A percentile compares a stretch with the other conserved stretches of the same genome.
phyloP scores from a whole-genome alignment of 2,329 filamentous ascomycete species.

The Ceratocystis cacaofunesta region DNA sequence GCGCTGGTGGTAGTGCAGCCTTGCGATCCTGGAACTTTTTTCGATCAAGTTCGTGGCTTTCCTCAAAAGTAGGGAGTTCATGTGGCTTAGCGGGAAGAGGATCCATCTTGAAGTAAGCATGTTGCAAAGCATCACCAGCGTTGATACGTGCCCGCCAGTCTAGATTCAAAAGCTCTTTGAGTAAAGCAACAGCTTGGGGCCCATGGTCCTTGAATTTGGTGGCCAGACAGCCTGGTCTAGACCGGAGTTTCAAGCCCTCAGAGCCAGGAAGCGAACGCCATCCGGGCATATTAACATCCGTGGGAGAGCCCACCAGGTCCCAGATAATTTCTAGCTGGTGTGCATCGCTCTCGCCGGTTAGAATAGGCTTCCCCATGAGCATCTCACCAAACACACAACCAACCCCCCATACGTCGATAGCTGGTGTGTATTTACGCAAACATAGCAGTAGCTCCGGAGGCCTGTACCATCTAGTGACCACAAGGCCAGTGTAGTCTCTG shows the following conservation, averaged over 20 bases:
- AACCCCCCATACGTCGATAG: slow-evolving; percentile 96
- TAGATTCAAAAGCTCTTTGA: slow-evolving; percentile 69
- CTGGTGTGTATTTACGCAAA: slow-evolving; percentile 82
- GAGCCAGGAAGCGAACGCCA: slow-evolving; percentile 74
- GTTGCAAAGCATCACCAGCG: slow-evolving; percentile 81
- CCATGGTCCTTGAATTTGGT: slow-evolving; percentile 64
- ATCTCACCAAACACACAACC: slow-evolving; percentile 99
- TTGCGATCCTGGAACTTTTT: slow-evolving; percentile 80
- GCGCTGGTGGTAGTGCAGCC: slow-evolving; percentile 72
- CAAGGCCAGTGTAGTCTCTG: slow-evolving; percentile 87
- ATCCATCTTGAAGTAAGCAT: slow-evolving; percentile 72
- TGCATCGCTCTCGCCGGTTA: slow-evolving; percentile 74
- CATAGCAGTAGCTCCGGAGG: slow-evolving; percentile 85
- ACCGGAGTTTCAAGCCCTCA: slow-evolving; percentile 53
- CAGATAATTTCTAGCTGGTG: slow-evolving; percentile 92
- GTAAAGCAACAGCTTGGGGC: slow-evolving; percentile 57
- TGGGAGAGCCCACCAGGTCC: slow-evolving; percentile 79
- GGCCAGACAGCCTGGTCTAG: slow-evolving; percentile 49
- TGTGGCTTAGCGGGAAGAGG: slow-evolving; percentile 69
- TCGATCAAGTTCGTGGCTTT: slow-evolving; percentile 91
- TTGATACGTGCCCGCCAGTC: slow-evolving; percentile 85
- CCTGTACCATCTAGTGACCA: slow-evolving; percentile 94
- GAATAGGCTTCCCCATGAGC: slow-evolving; percentile 83
- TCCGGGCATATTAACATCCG: slow-evolving; percentile 80
- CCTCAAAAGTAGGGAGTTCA: slow-evolving; percentile 82